Evolutionary conservation across 371 early-diverging fungal species (phyloP).

Genomic region (Paraphysoderma sedebokerense): DNA sequence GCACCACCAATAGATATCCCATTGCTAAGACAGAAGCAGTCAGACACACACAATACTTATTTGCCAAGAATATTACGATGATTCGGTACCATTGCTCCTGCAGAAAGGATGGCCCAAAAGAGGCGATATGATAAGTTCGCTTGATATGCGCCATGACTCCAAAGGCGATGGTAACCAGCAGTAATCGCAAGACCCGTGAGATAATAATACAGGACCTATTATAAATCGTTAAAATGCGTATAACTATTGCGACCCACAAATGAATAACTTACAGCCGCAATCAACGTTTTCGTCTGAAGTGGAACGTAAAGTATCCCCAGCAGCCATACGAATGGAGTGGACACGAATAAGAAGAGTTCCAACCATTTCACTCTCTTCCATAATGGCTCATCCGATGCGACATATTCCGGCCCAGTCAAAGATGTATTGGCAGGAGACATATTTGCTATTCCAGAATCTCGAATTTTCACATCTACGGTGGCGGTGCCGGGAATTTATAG

Average conservation of each 20-base stretch:
- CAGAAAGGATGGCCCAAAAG: conserved; percentile 39
- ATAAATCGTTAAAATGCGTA: too few species aligned
- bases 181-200: conserved; percentile 83
- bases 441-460: too few species aligned
- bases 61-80: too few species aligned
- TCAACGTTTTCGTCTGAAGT: conserved; percentile 43
- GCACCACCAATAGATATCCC: conserved; percentile 21
- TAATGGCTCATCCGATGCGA: too few species aligned
- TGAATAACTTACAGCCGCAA: too few species aligned
- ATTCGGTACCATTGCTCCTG: conserved; percentile 59
- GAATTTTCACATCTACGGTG: too few species aligned
- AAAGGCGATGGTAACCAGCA: conserved; percentile 72
- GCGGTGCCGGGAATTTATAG: too few species aligned
- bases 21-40: too few species aligned
- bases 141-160: conserved; percentile 56
- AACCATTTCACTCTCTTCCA: conserved; percentile 50
- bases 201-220: conserved; percentile 51
- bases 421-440: too few species aligned
- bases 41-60: too few species aligned
- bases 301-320: conserved; percentile 58
- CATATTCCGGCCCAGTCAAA: too few species aligned
- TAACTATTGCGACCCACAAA: too few species aligned
- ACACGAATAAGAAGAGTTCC: conserved; percentile 44
- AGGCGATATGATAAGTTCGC: conserved; percentile 39
- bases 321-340: conserved; percentile 61